Evolutionary conservation across 768 basidiomycete genomes (phyloP).

Genomic region (Leccinum incarnatum): DNA sequence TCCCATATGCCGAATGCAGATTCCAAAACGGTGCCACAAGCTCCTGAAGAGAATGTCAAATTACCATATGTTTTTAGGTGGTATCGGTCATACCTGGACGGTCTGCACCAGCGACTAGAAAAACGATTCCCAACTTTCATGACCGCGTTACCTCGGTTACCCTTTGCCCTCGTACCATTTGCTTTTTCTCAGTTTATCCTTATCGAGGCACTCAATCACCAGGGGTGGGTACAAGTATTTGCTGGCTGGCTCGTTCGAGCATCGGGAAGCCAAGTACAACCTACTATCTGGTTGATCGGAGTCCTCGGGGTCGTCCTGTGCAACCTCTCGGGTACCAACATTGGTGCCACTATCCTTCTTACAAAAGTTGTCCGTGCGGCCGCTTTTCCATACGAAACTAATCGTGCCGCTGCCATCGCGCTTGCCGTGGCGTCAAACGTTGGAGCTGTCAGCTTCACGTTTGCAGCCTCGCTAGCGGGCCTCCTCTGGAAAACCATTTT

Average conservation of each 20-base stretch:
- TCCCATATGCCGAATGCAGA: not conserved
- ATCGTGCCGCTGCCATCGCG: conserved; percentile 60
- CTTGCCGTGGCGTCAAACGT: conserved; percentile 87
- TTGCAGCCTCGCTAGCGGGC: conserved; percentile 85
- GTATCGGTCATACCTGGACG: not conserved
- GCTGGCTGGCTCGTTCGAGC: conserved; percentile 60
- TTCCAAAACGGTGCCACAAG: not conserved
- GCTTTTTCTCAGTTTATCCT: conserved; percentile 95
- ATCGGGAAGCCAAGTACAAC: conserved; percentile 40
- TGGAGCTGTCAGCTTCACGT: conserved; percentile 87
- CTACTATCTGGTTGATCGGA: conserved; percentile 65
- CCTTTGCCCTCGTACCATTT: conserved; percentile 83
- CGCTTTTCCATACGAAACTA: conserved; percentile 30
- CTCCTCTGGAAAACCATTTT: conserved; percentile 81
- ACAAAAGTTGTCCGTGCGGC: conserved; percentile 71
- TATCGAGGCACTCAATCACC: conserved; percentile 75
- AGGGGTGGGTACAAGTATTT: conserved; percentile 89
- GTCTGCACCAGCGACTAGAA: conserved; percentile 12
- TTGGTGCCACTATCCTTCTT: conserved; percentile 86
- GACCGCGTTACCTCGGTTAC: conserved; percentile 64
- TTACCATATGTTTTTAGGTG: not conserved
- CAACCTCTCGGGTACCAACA: conserved; percentile 86
- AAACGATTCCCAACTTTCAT: conserved; percentile 68
- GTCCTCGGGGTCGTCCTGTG: conserved; percentile 71
- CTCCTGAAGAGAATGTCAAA: not conserved